These are phyloP conservation scores for Eucalyptus globulus DNA, from an alignment of 345 rosid genomes.

Conservation along the genomic window DNA sequence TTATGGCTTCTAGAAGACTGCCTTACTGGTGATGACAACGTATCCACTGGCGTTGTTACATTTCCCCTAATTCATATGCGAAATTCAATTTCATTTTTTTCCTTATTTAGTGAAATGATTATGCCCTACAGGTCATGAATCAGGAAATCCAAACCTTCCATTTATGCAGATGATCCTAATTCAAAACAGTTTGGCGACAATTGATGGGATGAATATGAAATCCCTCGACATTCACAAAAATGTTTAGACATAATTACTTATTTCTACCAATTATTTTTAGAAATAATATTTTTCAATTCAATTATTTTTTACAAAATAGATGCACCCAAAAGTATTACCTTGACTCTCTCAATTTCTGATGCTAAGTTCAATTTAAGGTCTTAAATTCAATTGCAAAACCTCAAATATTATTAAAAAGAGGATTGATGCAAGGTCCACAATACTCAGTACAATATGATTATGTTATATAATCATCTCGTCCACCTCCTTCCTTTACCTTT, in stretches of 20 bases:
- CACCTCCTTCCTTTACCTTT: background rate
- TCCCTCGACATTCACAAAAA: accelerated
- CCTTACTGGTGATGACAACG: background rate
- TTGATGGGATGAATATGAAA: background rate
- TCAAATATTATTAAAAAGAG: background rate
- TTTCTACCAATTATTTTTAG: background rate
- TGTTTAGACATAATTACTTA: background rate
- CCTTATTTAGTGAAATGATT: background rate
- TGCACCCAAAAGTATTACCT: accelerated
- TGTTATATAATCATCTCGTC: background rate
- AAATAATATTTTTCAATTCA: background rate
- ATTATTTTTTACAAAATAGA: background rate
- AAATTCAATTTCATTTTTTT: background rate
- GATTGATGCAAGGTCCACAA: background rate
- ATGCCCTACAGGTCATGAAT: background rate
- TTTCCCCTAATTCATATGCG: background rate
- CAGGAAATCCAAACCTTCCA: background rate
- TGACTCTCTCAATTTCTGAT: background rate
- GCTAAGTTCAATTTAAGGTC: background rate
- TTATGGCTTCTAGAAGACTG: background rate
- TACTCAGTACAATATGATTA: background rate
- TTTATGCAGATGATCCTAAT: background rate
- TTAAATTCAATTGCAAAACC: background rate
- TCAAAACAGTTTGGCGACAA: background rate
- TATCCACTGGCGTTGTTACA: background rate